These are phyloP conservation scores for Cercophora newfieldiana DNA, from an alignment of 495 filamentous ascomycete genomes.

Conservation along the genomic window DNA sequence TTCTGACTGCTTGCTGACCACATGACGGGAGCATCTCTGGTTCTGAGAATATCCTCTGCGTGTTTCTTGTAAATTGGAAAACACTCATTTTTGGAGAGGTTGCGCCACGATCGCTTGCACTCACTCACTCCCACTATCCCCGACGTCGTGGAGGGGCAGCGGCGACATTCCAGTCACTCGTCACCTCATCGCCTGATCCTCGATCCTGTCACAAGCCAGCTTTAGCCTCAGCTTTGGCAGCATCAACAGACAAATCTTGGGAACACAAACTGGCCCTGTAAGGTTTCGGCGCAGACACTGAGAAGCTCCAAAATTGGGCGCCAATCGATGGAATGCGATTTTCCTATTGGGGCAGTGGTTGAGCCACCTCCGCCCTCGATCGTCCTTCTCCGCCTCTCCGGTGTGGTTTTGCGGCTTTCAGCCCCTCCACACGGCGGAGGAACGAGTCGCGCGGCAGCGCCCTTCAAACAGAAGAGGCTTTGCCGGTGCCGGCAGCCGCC, in stretches of 20 bases:
- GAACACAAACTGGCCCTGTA: not conserved
- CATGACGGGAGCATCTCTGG: not conserved
- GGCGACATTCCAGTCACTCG: not conserved
- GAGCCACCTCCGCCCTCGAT: not conserved
- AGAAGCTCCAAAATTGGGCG: slow-evolving; percentile 6
- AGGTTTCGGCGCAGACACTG: slow-evolving; percentile 11
- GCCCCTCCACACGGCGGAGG: not conserved
- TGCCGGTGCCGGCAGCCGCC: slow-evolving; percentile 4
- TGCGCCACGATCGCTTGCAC: not conserved
- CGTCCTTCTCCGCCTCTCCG: not conserved
- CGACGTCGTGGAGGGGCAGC: not conserved
- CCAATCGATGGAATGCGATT: not conserved
- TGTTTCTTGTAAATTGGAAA: slow-evolving; percentile 8
- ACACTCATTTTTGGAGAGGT: not conserved
- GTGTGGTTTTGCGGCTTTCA: not conserved
- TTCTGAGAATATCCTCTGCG: not conserved
- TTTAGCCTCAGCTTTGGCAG: not conserved
- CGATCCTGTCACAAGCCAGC: not conserved
- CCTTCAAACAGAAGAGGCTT: slow-evolving; percentile 3
- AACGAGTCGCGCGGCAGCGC: slow-evolving; percentile 8
- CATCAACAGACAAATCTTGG: not conserved
- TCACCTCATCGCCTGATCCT: not conserved
- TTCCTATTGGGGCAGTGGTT: not conserved
- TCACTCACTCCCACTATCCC: not conserved
- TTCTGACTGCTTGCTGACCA: not conserved